Evolutionary conservation across 352 stramenopile species (phyloP), one percentile per base, ranked within the genome.

Genomic region (Phytophthora capsici): DNA sequence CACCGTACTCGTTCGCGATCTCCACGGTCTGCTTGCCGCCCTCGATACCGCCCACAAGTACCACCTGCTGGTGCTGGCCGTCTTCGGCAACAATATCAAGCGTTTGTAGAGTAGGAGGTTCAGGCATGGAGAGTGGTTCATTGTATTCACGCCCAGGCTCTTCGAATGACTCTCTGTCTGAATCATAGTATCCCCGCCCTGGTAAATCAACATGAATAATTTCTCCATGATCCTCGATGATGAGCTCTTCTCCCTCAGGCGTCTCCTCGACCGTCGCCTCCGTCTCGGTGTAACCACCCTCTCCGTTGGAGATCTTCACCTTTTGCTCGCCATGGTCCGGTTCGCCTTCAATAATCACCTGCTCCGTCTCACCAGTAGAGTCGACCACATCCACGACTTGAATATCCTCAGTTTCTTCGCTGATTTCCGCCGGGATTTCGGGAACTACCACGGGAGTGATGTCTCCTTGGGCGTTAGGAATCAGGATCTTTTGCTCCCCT

Each of bases 401-500:
- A 16, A 36, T 23, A 20, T 43, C 17, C 23, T 67, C 41, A 26
- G 32, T 25, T 16, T 23, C 14, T 20, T 56, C 52, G 3, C 34
- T 60, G 2, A 38, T 38, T 13, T 75, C 54, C 3, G 22, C 30
- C 0, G 60, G 53, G 12, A 69, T 6, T 13, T 20, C 5, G 16
- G 63, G 63, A 9, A 71, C 47, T 16, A 66, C 49, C 16, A 71
- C 63, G 1, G 63, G 55, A 9, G 56, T 66, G 26, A 63, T 71
- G 23, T 66, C 55, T 22, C 63, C 63, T 10, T 62, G 55, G 12
- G 38, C 23, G 26, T 60, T 66, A 14, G 63, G 55, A n/a, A 71
- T 71, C 56, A 65, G 19, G 40, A 71, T 57, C 56, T 71, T 71
- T 41, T 71, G 47, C 63, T 71, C 63, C 2, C 63, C 63, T 1